Evolutionary conservation across 306 rosid genomes (phyloP).

Genomic region (Cucurbita maxima): DNA sequence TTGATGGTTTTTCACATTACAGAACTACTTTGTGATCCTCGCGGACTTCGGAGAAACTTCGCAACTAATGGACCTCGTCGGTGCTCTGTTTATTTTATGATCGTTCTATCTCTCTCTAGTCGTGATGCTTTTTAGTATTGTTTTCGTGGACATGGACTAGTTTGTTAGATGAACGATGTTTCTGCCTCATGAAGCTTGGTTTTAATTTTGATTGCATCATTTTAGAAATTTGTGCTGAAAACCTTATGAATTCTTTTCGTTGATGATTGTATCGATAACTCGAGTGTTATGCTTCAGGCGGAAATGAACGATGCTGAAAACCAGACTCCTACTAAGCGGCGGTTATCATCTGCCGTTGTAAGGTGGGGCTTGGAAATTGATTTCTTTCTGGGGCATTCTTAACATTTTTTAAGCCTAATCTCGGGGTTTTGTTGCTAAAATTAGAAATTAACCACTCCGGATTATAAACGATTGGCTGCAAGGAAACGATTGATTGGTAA

Average conservation of each 20-base stretch:
- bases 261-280: not conserved
- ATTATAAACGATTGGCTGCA: no score
- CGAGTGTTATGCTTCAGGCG: conserved; percentile 21
- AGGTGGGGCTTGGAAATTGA: conserved; percentile 23
- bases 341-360: conserved; percentile 89
- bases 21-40: conserved; percentile 94
- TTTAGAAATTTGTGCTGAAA: not conserved
- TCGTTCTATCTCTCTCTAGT: not conserved
- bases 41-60: conserved; percentile 74
- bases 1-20: conserved; percentile 37
- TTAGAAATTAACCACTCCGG: not conserved
- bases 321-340: conserved; percentile 62
- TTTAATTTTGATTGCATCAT: not conserved
- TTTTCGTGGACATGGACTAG: not conserved
- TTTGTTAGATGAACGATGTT: not conserved
- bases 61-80: conserved; percentile 60
- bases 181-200: not conserved
- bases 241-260: not conserved
- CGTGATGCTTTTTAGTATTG: not conserved
- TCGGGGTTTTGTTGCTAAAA: not conserved
- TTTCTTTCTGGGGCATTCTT: not conserved
- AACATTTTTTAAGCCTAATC: not conserved
- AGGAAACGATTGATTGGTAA: no score
- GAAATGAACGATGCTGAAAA: conserved; percentile 52
- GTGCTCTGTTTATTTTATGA: conserved; percentile 15